Conservation (phyloP, 345 rosid species). For the Triadica sebifera region DNA sequence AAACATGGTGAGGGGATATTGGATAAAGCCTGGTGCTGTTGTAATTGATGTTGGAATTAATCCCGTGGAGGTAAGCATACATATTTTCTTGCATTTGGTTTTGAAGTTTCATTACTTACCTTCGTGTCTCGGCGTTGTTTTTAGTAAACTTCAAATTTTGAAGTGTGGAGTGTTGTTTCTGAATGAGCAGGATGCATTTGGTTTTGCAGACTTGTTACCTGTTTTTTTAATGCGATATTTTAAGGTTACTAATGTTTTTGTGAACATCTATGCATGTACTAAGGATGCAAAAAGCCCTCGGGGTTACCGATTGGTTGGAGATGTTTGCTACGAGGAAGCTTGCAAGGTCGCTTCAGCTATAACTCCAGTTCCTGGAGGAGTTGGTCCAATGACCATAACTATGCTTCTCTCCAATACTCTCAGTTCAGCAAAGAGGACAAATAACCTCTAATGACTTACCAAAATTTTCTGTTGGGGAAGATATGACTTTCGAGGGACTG, state of each 20-base stretch:
- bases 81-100: background rate
- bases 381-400: conserved; percentile 92
- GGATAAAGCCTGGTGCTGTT: conserved; percentile 92
- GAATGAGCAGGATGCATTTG: background rate
- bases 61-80: conserved; percentile 59
- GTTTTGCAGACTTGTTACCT: background rate
- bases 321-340: conserved; percentile 78
- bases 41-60: conserved; percentile 89
- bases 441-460: conserved; percentile 25
- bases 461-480: background rate
- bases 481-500: conserved; percentile 2
- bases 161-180: background rate
- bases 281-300: conserved; percentile 59
- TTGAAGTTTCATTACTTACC: background rate
- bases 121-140: background rate
- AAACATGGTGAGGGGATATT: conserved; percentile 74
- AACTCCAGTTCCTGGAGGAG: conserved; percentile 90
- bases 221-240: background rate
- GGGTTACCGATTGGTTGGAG: conserved; percentile 77
- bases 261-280: conserved; percentile 11
- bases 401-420: conserved; percentile 90
- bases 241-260: conserved; percentile 8
- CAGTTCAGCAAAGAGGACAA: conserved; percentile 60
- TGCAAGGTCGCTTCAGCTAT: conserved; percentile 66
- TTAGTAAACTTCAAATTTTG: background rate